Evolutionary conservation across 306 rosid species (phyloP).

Genomic region (Vigna trinervia): DNA sequence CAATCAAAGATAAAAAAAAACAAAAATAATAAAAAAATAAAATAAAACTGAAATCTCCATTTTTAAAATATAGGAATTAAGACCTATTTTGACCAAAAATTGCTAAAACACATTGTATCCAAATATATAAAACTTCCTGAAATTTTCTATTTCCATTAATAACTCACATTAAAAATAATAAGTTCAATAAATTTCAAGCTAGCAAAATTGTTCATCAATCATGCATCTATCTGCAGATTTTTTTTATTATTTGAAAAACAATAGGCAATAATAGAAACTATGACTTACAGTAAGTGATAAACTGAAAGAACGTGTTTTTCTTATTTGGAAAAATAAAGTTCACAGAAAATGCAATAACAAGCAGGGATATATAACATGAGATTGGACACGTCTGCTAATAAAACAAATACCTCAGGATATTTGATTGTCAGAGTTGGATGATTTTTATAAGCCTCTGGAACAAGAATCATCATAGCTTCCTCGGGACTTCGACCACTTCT

Average conservation of each 20-base stretch:
- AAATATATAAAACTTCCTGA: neutral
- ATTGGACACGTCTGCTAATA: neutral
- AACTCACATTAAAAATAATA: too few relatives aligned
- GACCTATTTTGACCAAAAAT: neutral
- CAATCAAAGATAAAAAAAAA: neutral
- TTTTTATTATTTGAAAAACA: conserved; percentile 16
- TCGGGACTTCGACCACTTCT: conserved; percentile 95
- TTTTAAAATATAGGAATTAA: neutral
- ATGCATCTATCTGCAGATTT: neutral
- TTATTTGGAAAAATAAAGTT: neutral
- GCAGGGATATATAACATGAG: conserved; percentile 8
- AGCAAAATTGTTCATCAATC: conserved; percentile 3
- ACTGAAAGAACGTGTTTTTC: neutral
- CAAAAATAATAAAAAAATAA: too few relatives aligned
- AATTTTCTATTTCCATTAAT: neutral
- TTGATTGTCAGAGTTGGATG: conserved; percentile 91
- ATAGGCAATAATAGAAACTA: neutral
- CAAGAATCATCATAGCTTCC: conserved; percentile 98
- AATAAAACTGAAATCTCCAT: neutral
- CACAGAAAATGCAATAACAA: neutral
- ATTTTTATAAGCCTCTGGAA: conserved; percentile 97
- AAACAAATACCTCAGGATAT: conserved; percentile 85
- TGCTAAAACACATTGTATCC: neutral
- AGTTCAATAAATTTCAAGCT: neutral
- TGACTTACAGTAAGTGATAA: neutral